These are phyloP conservation scores for Cryptococcus neoformans DNA, from an alignment of 1,284 basidiomycete species.

Conservation along the genomic window DNA sequence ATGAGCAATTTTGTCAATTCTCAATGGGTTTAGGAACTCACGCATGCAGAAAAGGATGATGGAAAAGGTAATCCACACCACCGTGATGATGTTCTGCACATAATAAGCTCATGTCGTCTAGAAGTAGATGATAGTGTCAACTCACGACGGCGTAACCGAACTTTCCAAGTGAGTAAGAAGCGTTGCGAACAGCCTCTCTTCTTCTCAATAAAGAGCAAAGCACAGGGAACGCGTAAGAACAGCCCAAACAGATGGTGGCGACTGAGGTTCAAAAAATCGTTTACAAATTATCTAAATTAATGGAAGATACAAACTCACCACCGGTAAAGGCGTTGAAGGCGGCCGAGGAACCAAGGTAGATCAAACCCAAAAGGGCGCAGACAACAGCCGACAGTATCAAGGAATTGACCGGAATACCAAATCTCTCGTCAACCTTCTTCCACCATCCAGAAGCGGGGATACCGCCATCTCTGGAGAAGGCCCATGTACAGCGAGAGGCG, in stretches of 20 bases:
- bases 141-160: conserved; percentile 45
- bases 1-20: not conserved
- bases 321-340: conserved; percentile 43
- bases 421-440: conserved; percentile 46
- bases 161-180: conserved; percentile 48
- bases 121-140: not conserved
- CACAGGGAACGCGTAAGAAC: conserved; percentile 50
- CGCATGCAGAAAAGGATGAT: conserved; percentile 52
- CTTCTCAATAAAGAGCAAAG: conserved; percentile 45
- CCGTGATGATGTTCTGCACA: conserved; percentile 46
- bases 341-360: conserved; percentile 44
- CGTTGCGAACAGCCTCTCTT: conserved; percentile 40
- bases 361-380: conserved; percentile 48
- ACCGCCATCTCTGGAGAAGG: conserved; percentile 52
- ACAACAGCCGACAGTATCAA: conserved; percentile 49
- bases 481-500: conserved; percentile 51
- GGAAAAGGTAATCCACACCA: conserved; percentile 51
- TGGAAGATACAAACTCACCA: conserved; percentile 18
- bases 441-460: conserved; percentile 48
- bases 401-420: conserved; percentile 49
- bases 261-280: conserved; percentile 13
- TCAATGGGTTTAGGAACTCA: conserved; percentile 10
- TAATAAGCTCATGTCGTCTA: not conserved
- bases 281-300: not conserved
- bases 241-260: conserved; percentile 44